A percentile compares a stretch with the other conserved stretches of the same genome.
phyloP scores from a whole-genome alignment of 2,329 filamentous ascomycete species.

The Penicillium polonicum region DNA sequence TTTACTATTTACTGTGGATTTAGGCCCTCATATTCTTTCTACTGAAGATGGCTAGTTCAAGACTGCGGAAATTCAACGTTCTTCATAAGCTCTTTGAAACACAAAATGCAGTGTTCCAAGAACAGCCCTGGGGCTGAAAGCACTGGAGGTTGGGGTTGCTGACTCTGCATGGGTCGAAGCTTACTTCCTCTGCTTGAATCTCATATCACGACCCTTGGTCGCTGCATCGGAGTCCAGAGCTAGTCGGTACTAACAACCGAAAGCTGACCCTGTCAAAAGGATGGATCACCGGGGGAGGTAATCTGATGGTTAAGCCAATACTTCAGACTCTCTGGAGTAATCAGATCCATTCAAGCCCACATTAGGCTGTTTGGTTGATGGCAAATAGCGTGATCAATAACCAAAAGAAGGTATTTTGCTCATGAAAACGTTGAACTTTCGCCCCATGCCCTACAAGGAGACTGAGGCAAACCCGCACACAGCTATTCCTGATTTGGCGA shows the following conservation, averaged over 20 bases:
- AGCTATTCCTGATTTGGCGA: conserved; percentile 2
- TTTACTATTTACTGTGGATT: background rate
- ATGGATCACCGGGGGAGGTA: conserved; percentile 13
- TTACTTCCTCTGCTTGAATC: background rate
- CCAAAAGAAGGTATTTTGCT: conserved; percentile 5
- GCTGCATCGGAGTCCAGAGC: conserved; percentile 13
- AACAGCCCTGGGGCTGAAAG: background rate
- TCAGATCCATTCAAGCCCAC: conserved; percentile 18
- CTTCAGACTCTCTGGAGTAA: background rate
- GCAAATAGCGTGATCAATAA: conserved; percentile 16
- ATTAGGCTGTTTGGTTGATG: conserved; percentile 13
- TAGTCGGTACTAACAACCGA: conserved; percentile 23
- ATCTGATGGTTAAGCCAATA: conserved; percentile 14
- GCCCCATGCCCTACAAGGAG: conserved; percentile 14
- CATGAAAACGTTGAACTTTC: conserved; percentile 17
- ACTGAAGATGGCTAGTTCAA: background rate
- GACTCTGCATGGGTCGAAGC: background rate
- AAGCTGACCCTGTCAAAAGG: conserved; percentile 5
- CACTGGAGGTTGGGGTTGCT: background rate
- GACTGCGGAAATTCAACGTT: background rate
- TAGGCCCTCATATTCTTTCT: background rate
- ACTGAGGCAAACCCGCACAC: conserved; percentile 7
- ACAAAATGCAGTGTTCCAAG: background rate
- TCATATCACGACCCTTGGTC: conserved; percentile 4
- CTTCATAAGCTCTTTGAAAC: background rate